Conservation (phyloP, 2,329 filamentous ascomycete genomes). For the Zymoseptoria passerinii region DNA sequence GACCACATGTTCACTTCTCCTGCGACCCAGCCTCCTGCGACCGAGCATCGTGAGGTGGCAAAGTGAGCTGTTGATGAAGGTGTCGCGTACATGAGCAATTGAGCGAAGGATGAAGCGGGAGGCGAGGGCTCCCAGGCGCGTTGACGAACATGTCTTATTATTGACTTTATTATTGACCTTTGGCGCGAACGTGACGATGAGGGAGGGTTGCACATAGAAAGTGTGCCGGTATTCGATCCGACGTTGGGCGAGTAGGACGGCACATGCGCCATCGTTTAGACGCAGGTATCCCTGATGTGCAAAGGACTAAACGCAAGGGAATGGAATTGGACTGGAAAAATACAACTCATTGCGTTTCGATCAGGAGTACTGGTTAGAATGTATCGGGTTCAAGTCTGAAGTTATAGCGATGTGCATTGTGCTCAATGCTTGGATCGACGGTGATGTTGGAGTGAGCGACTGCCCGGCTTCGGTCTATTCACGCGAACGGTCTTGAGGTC, state of each 20-base stretch:
- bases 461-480: too few relatives aligned
- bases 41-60: background rate
- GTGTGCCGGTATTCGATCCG: background rate
- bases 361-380: background rate
- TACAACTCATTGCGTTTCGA: background rate
- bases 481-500: too few relatives aligned
- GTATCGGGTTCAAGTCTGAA: background rate
- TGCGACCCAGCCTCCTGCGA: background rate
- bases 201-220: background rate
- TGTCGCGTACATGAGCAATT: background rate
- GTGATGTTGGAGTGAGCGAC: too few relatives aligned
- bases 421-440: background rate
- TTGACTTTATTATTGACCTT: background rate
- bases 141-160: background rate
- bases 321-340: background rate
- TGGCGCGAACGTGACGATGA: too few relatives aligned
- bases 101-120: background rate
- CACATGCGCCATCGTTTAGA: background rate
- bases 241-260: background rate
- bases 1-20: background rate
- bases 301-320: too few relatives aligned
- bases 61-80: background rate
- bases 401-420: background rate
- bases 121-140: background rate
- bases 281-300: background rate